Conservation (phyloP, 257 asterid genomes). For the Jaltomata sinuosa region DNA sequence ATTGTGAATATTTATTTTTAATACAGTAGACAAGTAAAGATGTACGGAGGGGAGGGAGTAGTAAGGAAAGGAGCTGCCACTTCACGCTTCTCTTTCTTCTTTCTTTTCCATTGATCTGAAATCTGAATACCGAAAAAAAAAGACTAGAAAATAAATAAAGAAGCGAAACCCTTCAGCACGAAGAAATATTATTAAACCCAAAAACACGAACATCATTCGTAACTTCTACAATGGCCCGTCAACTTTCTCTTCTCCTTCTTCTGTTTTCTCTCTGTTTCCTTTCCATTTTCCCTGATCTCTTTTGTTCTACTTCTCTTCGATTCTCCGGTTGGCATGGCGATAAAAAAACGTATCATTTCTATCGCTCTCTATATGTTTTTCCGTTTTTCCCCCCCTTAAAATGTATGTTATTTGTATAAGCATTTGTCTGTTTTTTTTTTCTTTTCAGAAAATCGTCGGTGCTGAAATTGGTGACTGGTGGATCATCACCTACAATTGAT, state of each 20-base stretch:
- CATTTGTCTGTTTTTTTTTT: not conserved
- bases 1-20: too few species aligned
- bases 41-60: too few species aligned
- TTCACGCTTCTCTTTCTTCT: not conserved
- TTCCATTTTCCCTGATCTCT: slow-evolving; percentile 8
- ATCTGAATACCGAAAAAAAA: not conserved
- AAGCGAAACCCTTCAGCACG: not conserved
- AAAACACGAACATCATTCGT: not conserved
- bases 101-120: not conserved
- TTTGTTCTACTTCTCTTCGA: slow-evolving; percentile 14
- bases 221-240: not conserved
- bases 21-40: too few species aligned
- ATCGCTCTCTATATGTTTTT: not conserved
- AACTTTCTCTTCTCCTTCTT: slow-evolving; percentile 3
- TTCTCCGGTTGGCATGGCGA: slow-evolving; percentile 34
- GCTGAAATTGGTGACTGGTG: slow-evolving; percentile 34
- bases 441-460: slow-evolving; percentile 37
- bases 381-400: too few species aligned
- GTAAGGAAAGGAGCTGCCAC: too few species aligned
- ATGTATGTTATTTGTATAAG: slow-evolving; percentile 17
- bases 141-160: too few species aligned
- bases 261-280: slow-evolving; percentile 33
- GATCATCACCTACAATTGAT: slow-evolving; percentile 46
- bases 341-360: slow-evolving; percentile 2
- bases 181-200: not conserved